Evolutionary conservation across 2,329 filamentous ascomycete genomes (phyloP).

Genomic region (Diaporthe batatas): DNA sequence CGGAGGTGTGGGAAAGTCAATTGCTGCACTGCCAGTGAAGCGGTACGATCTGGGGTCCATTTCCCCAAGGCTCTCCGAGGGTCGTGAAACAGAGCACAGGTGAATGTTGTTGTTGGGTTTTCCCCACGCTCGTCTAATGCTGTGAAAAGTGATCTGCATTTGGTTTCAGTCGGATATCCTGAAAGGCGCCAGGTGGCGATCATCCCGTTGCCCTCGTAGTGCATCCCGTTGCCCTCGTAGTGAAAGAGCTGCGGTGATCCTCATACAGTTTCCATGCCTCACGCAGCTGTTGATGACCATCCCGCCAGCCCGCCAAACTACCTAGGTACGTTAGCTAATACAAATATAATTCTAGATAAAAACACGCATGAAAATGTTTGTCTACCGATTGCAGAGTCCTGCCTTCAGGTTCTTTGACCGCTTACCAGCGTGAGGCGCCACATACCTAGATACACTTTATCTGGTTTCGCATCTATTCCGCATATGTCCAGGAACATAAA

Average conservation of each 20-base stretch:
- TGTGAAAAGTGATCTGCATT: neutral
- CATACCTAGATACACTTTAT: too few relatives aligned
- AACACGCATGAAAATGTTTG: neutral
- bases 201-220: too few relatives aligned
- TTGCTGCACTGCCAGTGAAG: neutral
- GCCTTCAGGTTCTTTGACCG: too few relatives aligned
- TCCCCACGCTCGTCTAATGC: neutral
- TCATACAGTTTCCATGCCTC: neutral
- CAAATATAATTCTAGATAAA: neutral
- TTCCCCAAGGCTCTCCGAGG: neutral
- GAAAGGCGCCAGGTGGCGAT: too few relatives aligned
- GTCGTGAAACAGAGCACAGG: neutral
- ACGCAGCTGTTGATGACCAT: too few relatives aligned
- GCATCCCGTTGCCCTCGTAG: too few relatives aligned
- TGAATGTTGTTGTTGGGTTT: neutral
- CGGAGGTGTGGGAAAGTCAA: neutral
- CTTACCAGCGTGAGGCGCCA: too few relatives aligned
- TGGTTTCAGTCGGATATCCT: neutral
- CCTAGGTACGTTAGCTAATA: too few relatives aligned
- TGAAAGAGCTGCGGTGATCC: neutral
- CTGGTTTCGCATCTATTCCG: too few relatives aligned
- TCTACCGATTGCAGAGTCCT: neutral
- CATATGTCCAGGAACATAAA: too few relatives aligned
- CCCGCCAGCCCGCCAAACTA: too few relatives aligned
- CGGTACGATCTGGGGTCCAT: neutral